These are phyloP conservation scores for Kappamyces sp. DNA, from an alignment of 192 early-diverging fungal genomes.

Conservation along the genomic window DNA sequence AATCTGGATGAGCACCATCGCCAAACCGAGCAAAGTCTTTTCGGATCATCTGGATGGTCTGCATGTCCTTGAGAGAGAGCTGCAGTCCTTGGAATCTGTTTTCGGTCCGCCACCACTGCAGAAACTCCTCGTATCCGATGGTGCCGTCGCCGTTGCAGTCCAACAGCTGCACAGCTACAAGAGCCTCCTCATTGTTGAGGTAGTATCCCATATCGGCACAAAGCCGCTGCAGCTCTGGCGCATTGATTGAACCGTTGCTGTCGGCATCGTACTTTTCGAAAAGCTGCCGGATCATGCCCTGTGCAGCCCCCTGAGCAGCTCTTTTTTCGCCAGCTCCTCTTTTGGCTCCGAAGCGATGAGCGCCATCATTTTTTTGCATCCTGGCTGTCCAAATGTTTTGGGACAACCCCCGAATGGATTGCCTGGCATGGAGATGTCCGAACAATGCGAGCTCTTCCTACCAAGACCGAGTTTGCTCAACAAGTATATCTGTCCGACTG, in stretches of 20 bases:
- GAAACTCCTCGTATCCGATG: slow-evolving; percentile 11
- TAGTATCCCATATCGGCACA: slow-evolving; percentile 18
- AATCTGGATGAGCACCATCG: not conserved
- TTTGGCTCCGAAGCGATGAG: no score
- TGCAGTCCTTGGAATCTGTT: slow-evolving; percentile 4
- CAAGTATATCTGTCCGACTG: no score
- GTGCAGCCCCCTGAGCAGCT: no score
- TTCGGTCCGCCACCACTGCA: slow-evolving; percentile 9
- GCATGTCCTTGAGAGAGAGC: slow-evolving; percentile 8
- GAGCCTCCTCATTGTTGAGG: slow-evolving; percentile 6
- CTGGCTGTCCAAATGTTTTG: no score
- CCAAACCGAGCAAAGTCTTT: slow-evolving; percentile 2
- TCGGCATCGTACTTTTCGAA: not conserved
- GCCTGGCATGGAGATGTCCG: no score
- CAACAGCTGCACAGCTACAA: slow-evolving; percentile 12
- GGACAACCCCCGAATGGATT: no score
- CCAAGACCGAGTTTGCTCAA: no score
- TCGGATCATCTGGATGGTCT: not conserved
- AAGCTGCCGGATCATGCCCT: no score
- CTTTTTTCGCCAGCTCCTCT: no score
- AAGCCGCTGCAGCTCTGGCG: slow-evolving; percentile 7
- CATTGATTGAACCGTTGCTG: slow-evolving; percentile 4
- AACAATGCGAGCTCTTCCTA: no score
- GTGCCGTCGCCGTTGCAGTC: slow-evolving; percentile 9
- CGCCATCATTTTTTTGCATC: no score